Evolutionary conservation across 371 early-diverging fungal species (phyloP).

Genomic region (Parasitella parasitica): DNA sequence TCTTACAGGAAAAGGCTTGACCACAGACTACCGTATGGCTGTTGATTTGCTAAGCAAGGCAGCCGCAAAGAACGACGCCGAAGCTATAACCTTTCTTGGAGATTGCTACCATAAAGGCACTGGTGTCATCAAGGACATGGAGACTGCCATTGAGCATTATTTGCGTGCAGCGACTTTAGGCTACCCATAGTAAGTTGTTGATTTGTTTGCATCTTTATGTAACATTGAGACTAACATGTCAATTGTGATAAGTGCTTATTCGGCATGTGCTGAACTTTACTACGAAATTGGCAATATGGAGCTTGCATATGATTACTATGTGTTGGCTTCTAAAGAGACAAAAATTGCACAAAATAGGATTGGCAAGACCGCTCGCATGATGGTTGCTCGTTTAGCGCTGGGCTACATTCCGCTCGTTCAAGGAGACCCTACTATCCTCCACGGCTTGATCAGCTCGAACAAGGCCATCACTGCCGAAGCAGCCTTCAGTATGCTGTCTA

Average conservation of each 20-base stretch:
- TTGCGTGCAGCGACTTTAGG: slow-evolving; percentile 38
- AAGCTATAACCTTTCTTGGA: slow-evolving; percentile 74
- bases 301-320: slow-evolving; percentile 39
- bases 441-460: neutral
- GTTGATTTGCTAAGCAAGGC: slow-evolving; percentile 78
- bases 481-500: slow-evolving; percentile 30
- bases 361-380: slow-evolving; percentile 38
- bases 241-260: slow-evolving; percentile 32
- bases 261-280: slow-evolving; percentile 45
- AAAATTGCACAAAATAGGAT: slow-evolving; percentile 29
- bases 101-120: slow-evolving; percentile 55
- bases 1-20: slow-evolving; percentile 63
- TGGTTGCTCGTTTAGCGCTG: slow-evolving; percentile 45
- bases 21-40: slow-evolving; percentile 65
- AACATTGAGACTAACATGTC: neutral
- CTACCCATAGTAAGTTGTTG: slow-evolving; percentile 42
- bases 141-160: slow-evolving; percentile 54
- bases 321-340: slow-evolving; percentile 35
- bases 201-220: neutral
- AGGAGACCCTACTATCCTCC: neutral
- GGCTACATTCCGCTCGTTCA: slow-evolving; percentile 32
- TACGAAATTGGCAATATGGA: slow-evolving; percentile 36
- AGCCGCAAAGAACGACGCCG: slow-evolving; percentile 74
- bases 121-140: slow-evolving; percentile 53
- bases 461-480: slow-evolving; percentile 6